Conservation (phyloP, 164 flowering plant species). For the Litsea cubeba region DNA sequence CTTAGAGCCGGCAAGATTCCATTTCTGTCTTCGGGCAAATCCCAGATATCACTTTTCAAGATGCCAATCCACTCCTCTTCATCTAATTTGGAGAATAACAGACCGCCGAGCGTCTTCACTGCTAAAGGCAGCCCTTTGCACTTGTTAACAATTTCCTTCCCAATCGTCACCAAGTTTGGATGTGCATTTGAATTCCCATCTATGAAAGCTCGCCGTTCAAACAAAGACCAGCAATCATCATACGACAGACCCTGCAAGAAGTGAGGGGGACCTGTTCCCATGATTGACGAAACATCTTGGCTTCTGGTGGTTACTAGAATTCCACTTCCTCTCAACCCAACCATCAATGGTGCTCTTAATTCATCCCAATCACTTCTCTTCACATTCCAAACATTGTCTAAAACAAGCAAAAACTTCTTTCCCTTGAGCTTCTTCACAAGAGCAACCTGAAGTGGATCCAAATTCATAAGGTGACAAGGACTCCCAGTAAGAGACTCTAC, state of each 20-base stretch:
- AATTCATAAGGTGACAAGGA: neutral
- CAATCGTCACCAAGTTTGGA: neutral
- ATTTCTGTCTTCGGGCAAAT: neutral
- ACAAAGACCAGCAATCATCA: conserved; percentile 6
- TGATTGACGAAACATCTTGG: conserved; percentile 5
- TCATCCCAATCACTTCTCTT: neutral
- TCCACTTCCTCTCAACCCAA: conserved; percentile 4
- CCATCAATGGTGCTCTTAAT: neutral
- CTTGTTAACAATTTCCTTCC: conserved; percentile 4
- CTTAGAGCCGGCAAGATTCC: conserved; percentile 8
- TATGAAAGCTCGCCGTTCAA: conserved; percentile 1
- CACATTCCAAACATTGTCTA: conserved; percentile 20
- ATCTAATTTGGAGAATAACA: neutral
- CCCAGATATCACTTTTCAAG: conserved; percentile 12
- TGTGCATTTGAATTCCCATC: neutral
- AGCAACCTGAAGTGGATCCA: conserved; percentile 2
- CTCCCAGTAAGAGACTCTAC: neutral
- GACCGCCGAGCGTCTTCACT: conserved; percentile 6
- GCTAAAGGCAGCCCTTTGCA: conserved; percentile 14
- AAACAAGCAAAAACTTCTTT: conserved; percentile 10
- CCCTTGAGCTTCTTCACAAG: neutral
- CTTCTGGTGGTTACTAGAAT: conserved; percentile 15
- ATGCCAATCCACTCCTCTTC: conserved; percentile 9
- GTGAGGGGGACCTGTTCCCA: conserved; percentile 4
- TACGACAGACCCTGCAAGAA: neutral